Percentiles rank a stretch among this genome's conserved stretches.
These are phyloP conservation scores for Fusarium aywerte DNA, from an alignment of 2,329 filamentous ascomycete species.

Conservation along the genomic window DNA sequence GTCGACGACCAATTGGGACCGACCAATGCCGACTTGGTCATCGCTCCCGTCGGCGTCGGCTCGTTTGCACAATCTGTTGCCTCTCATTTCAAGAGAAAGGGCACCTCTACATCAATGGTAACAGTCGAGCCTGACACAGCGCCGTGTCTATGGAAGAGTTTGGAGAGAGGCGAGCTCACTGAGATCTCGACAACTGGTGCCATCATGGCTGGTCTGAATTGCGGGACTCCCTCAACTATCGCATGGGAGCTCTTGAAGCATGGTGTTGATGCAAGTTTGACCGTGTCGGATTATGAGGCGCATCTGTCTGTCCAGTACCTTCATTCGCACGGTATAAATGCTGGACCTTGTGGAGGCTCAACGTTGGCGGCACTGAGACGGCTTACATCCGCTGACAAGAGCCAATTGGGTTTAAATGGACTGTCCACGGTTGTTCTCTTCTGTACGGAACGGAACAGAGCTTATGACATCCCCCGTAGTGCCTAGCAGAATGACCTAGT, in stretches of 20 bases:
- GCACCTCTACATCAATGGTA: constrained; percentile 57
- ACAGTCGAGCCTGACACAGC: constrained; percentile 77
- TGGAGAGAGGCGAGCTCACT: constrained; percentile 59
- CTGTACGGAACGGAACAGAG: constrained; percentile 67
- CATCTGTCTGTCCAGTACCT: constrained; percentile 69
- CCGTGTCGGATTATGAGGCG: constrained; percentile 70
- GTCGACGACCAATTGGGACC: constrained; percentile 67
- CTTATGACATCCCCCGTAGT: constrained; percentile 59
- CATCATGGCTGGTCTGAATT: constrained; percentile 81
- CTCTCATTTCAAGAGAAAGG: constrained; percentile 67
- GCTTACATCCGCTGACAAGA: constrained; percentile 52
- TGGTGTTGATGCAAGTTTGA: constrained; percentile 69
- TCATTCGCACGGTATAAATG: constrained; percentile 56
- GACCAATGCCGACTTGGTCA: constrained; percentile 57
- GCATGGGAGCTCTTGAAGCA: constrained; percentile 70
- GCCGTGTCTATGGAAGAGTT: constrained; percentile 65
- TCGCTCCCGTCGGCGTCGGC: constrained; percentile 78
- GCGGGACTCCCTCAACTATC: constrained; percentile 72
- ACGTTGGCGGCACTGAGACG: constrained; percentile 66
- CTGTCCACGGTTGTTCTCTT: constrained; percentile 72
- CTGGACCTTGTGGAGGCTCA: constrained; percentile 73
- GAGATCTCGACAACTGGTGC: constrained; percentile 67
- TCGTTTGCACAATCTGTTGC: constrained; percentile 77
- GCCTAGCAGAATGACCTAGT: constrained; percentile 57
- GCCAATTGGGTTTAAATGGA: constrained; percentile 52